Evolutionary conservation across 768 basidiomycete species (phyloP).

Genomic region (Wakefieldia striispora): DNA sequence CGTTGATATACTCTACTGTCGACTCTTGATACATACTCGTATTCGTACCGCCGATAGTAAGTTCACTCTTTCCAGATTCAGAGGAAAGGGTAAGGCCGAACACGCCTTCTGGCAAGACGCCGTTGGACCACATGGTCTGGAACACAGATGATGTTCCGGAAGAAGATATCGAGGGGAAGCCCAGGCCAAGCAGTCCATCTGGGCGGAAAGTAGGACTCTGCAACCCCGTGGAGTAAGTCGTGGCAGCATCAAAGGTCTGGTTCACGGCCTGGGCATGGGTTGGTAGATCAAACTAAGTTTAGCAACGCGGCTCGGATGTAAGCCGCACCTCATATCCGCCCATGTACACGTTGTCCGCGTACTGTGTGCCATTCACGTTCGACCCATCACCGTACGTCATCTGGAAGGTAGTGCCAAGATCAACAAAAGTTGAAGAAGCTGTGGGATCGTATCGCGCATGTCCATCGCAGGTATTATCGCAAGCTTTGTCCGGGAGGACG

Average conservation of each 20-base stretch:
- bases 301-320: constrained; percentile 2
- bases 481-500: constrained; percentile 36
- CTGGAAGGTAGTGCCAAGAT: constrained; percentile 26
- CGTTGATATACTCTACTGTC: constrained; percentile 36
- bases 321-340: constrained; percentile 34
- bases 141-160: constrained; percentile 39
- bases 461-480: constrained; percentile 29
- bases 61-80: constrained; percentile 41
- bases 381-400: constrained; percentile 41
- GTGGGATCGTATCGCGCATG: constrained; percentile 32
- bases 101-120: constrained; percentile 31
- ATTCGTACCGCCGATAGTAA: constrained; percentile 57
- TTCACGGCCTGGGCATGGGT: constrained; percentile 27
- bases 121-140: constrained; percentile 42
- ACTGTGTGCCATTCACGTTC: constrained; percentile 37
- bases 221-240: constrained; percentile 35
- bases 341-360: constrained; percentile 43
- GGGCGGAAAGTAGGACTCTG: constrained; percentile 22
- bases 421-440: constrained; percentile 31
- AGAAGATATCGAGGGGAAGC: constrained; percentile 37
- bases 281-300: not conserved
- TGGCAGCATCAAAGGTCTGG: constrained; percentile 47
- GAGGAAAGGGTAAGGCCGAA: constrained; percentile 51
- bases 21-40: constrained; percentile 41
- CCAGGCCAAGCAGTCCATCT: constrained; percentile 46